Evolutionary conservation across 129 eudicot genomes (phyloP), one percentile per base, ranked within the genome.

Genomic region (Artemisia tridentata): DNA sequence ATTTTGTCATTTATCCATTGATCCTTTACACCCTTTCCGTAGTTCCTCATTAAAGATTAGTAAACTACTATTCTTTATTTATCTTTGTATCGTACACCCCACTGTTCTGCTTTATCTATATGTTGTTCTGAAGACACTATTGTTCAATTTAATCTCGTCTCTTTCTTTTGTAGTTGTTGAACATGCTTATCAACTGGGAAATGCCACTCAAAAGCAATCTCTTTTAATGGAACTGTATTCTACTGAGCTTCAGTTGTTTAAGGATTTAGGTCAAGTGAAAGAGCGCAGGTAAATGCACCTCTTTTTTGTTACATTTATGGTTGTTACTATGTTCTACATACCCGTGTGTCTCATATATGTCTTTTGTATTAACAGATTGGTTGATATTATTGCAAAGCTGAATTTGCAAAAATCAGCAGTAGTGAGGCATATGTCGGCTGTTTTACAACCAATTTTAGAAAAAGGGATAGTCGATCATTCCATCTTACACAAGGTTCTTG

Each of bases 391-490:
- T 19, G 65, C 89, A 8, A 93, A 93, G 84, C 78, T 93, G 59
- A 80, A 81, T 71, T 67, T 93, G 58, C 86, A 90, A 77, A 93
- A 82, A 77, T 20, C 90, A 25, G 80, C 99, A n/a, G 93, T 93
- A 31, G 52, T 77, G 41, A 88, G 97, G 16, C 97, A 93, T 79
- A 87, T 93, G 99, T 63, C 85, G 54, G 73, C 87, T 57, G 88
- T 87, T 45, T 75, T 93, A 49, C 92, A 85, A 77, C 97, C 99
- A 19, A 82, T 93, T 59, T 45, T 90, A 75, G 99, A 90, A 79
- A 93, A 93, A 76, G 96, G 99, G 45, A 93, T 93, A 51, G 80
- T 93, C 68, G 99, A 93, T 80, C 99, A 93, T 70, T 90, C 97
- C 34, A 90, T 93, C 65, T 82, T 87, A 60, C 99, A 93, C 82